Evolutionary conservation across 148 eudicot species (phyloP).

Genomic region (Chenopodium suecicum): DNA sequence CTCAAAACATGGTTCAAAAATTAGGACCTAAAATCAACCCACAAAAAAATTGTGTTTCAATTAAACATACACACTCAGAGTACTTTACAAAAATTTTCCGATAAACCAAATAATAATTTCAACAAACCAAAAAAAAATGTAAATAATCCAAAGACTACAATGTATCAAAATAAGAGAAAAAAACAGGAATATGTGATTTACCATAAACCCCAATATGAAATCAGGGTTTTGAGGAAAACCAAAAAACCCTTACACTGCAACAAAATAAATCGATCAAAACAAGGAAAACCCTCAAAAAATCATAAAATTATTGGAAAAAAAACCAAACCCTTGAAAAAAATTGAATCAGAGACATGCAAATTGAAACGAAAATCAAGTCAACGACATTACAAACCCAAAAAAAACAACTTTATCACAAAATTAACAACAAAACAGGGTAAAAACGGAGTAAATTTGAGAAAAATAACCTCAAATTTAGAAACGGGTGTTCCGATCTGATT

Average conservation of each 20-base stretch:
- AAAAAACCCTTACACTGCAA: neutral
- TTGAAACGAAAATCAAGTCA: neutral
- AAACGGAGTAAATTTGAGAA: neutral
- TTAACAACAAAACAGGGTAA: neutral
- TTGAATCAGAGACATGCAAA: conserved; percentile 14
- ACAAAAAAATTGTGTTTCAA: neutral
- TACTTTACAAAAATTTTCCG: neutral
- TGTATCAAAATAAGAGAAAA: no score
- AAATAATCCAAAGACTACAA: no score
- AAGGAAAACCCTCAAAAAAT: no score
- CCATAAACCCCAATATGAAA: no score
- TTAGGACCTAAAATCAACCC: neutral
- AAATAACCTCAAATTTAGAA: conserved; percentile 52
- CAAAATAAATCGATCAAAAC: neutral
- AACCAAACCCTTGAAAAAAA: neutral
- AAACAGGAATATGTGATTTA: no score
- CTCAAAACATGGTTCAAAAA: neutral
- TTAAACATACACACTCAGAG: neutral
- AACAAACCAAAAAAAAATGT: neutral
- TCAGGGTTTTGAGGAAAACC: no score
- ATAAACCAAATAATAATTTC: neutral
- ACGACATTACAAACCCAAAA: neutral
- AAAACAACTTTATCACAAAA: neutral
- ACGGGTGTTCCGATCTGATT: conserved; percentile 53
- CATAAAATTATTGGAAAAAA: neutral